Evolutionary conservation across 2,329 filamentous ascomycete species (phyloP), one percentile per base, ranked within the genome.

Genomic region (Cercospora sp.): DNA sequence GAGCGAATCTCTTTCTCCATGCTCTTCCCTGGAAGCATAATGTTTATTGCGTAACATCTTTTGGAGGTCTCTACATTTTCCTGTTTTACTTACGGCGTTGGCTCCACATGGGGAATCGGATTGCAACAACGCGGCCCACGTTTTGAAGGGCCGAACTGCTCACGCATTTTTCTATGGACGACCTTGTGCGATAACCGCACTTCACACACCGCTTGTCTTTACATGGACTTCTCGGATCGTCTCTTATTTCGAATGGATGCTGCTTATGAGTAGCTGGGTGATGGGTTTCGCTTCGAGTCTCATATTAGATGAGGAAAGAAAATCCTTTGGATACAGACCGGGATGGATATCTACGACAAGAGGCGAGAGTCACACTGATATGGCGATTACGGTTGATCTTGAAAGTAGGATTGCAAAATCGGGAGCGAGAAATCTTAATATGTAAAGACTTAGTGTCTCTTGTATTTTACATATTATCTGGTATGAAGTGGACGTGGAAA

Each of bases 21-120:
- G 13, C 48, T 6, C 26, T 55, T 12, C 23, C 28, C 26, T 55
- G 48, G 18, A 55, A 53, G 45, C 30, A 63, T 36, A 53, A 60
- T 60, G 58, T 60, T 36, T 55, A 55, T 55, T 55, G 48, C 48
- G 23, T 55, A n/a, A 55, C 48, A 55, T 26, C 23, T 28, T 53
- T 55, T 28, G 48, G 23, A 16, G 23, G 36, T 42, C 48, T 28
- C 16, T 16, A 55, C 23, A 28, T 55, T 28, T 53, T 9, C 48
- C 13, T 16, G 23, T 55, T 26, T 55, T 30, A 7, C 5, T 28
- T 8, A 26, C 20, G 23, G 48, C 48, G 20, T 55, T 55, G 48
- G 12, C 20, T 4, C 16, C 20, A 16, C 23, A 55, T 55, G 20
- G 23, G 10, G 26, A 4, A 26, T 13, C 13, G 23, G 48, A 26